Base-by-base conservation (phyloP, 2,329 filamentous ascomycete species). In the Pyrenophora seminiperda region DNA sequence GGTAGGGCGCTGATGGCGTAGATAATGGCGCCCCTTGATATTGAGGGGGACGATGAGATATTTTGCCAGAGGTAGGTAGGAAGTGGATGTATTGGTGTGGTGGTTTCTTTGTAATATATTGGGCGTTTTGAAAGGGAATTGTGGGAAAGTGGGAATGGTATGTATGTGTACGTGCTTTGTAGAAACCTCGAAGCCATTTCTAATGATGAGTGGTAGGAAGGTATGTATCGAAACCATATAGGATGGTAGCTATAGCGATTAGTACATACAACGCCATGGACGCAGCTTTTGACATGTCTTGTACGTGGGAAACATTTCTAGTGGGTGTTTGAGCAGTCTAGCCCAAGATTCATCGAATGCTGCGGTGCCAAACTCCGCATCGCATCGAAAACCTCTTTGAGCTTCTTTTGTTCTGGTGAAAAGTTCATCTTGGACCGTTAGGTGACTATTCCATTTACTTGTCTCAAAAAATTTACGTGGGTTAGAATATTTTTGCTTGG, bases 161-260 rank as follows among this genome's bases (percentile, higher is more conserved):
- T n/a, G 67, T 68, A 2, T 63, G 24, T 69, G 56, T 38, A 71
- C 70, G 54, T 76, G 68, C 9, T 74, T 63, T 1, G 71, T 72
- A 1, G 71, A 72, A 44, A 73, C 75, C 17, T 72, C 61, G 48
- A 76, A 75, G 2, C 68, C 66, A 14, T 75, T 67, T 15, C 71
- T 70, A 38, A 76, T 75, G 40, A 76, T 76, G 39, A 76, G 74
- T 0, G 74, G 75, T 1, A 77, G 56, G 40, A 77, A 77, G n/a
- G n/a, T n/a, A n/a, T 0, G 73, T 76, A 3, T 74, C 69, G 31
- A 76, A 76, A 0, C 47, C 47, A 36, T 75, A 76, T 7, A 75
- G 50, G 10, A 75, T 72, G 0, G 73, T 75, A 7, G 75, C 70
- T 3, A 72, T 69, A 7, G 62, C 66, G 48, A 77, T 75, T 42